Evolutionary conservation across 2,329 filamentous ascomycete genomes (phyloP), one percentile per base, ranked within the genome.

Genomic region (Cladophialophora immunda): DNA sequence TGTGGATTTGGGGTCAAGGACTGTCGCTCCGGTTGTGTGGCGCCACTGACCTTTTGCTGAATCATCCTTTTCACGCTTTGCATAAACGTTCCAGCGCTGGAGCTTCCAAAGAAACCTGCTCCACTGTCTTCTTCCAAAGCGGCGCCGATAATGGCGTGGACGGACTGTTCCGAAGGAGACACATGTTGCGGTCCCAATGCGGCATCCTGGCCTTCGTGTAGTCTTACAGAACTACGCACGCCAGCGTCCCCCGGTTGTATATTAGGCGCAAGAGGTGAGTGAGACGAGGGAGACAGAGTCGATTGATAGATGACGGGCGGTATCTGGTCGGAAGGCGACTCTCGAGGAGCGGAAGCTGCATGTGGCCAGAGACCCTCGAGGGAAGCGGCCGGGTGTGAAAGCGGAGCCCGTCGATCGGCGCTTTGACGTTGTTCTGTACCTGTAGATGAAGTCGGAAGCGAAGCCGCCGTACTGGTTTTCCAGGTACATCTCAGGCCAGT

Each of bases 1-100:
- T 41, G 38, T 8, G 38, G 38, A 17, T 19, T n/a, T 41, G n/a
- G 8, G 15, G n/a, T 41, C 0, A 73, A 74, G 7, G 69, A 64
- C 58, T n/a, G 47, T 72, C 71, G 47, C 73, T 69, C 62, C 82
- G 80, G 1, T 83, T 13, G 80, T 0, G 81, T 81, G 0, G 76
- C 78, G 13, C 62, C 62, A 11, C 5, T 32, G 25, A 64, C 30
- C 29, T 64, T 67, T 25, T 67, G 65, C 54, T 64, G 17, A 9
- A 67, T 56, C 50, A 67, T 36, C 47, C 54, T 60, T 59, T 80
- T 82, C 45, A 84, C 82, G 62, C 83, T 81, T 1, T 77, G 77
- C 30, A 82, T 83, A 56, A 84, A 84, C 2, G 81, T 81, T 0
- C 81, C 81, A 0, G 81, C 80, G 64, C 82, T 83, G 17, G 81